phyloP scores from a whole-genome alignment of 148 eudicot genomes.

The Rhododendron simsii region DNA sequence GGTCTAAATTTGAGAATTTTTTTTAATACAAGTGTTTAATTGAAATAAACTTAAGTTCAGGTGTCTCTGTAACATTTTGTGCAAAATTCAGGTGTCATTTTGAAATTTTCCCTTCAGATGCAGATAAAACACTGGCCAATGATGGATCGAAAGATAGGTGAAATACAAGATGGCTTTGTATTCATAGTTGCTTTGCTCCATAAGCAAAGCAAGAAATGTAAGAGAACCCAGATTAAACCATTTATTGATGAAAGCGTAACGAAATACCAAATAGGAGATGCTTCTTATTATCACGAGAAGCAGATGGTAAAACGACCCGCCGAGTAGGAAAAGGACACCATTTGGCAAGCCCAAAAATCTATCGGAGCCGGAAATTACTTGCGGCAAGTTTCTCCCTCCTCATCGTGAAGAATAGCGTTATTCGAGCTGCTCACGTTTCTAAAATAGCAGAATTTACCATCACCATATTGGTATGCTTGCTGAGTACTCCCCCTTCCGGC shows the following conservation, averaged over 20 bases:
- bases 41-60: too few species aligned
- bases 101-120: too few species aligned
- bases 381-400: constrained; percentile 40
- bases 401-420: constrained; percentile 58
- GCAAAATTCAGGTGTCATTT: too few species aligned
- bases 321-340: constrained; percentile 7
- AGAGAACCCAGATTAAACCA: too few species aligned
- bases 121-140: too few species aligned
- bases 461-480: constrained; percentile 43
- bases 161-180: not conserved
- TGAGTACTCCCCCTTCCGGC: constrained; percentile 61
- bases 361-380: not conserved
- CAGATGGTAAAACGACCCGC: not conserved
- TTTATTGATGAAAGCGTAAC: too few species aligned
- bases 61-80: too few species aligned
- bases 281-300: not conserved
- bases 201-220: too few species aligned
- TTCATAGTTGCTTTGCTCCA: too few species aligned
- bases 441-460: constrained; percentile 43
- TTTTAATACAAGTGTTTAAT: too few species aligned
- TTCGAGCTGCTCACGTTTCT: constrained; percentile 72
- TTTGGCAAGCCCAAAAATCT: not conserved
- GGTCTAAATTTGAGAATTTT: too few species aligned
- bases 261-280: too few species aligned
- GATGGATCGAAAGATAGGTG: not conserved